These are phyloP conservation scores for Vigna radiata DNA, from an alignment of 306 rosid genomes.

Conservation along the genomic window DNA sequence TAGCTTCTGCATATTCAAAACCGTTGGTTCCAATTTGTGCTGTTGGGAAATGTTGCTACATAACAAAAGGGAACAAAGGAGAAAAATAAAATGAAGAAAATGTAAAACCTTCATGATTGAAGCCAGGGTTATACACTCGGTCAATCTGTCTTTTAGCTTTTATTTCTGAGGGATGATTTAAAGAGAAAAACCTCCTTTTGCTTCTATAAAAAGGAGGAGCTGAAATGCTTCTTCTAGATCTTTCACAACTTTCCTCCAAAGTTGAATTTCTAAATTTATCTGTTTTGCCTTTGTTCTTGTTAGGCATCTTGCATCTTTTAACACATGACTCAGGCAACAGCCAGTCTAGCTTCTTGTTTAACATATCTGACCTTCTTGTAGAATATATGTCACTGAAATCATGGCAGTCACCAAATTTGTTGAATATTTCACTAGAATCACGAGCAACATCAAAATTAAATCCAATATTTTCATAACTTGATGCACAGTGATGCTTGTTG, in stretches of 20 bases:
- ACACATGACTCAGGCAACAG: conserved; percentile 41
- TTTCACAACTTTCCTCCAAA: conserved; percentile 47
- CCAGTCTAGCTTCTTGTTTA: conserved; percentile 49
- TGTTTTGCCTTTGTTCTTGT: conserved; percentile 44
- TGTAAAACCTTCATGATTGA: conserved; percentile 56
- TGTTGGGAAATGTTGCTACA: conserved; percentile 28
- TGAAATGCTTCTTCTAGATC: conserved; percentile 73
- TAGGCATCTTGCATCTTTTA: conserved; percentile 44
- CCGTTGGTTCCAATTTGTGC: conserved; percentile 35
- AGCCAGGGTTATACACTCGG: conserved; percentile 45
- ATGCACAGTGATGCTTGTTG: conserved; percentile 44
- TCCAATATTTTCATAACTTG: conserved; percentile 50
- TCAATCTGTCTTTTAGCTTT: conserved; percentile 46
- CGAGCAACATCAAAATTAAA: conserved; percentile 47
- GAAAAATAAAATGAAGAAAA: conserved; percentile 22
- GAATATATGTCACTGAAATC: conserved; percentile 41
- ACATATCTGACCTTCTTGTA: conserved; percentile 47
- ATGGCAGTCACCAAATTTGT: conserved; percentile 45
- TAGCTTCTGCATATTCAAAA: conserved; percentile 54
- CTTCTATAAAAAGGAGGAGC: conserved; percentile 83
- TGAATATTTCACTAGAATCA: conserved; percentile 42
- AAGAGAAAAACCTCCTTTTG: conserved; percentile 64
- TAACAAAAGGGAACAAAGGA: conserved; percentile 18
- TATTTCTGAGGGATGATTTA: conserved; percentile 52
- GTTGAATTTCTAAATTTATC: conserved; percentile 42